These are phyloP conservation scores for Trichoderma gamsii DNA, from an alignment of 495 filamentous ascomycete genomes.

Conservation along the genomic window DNA sequence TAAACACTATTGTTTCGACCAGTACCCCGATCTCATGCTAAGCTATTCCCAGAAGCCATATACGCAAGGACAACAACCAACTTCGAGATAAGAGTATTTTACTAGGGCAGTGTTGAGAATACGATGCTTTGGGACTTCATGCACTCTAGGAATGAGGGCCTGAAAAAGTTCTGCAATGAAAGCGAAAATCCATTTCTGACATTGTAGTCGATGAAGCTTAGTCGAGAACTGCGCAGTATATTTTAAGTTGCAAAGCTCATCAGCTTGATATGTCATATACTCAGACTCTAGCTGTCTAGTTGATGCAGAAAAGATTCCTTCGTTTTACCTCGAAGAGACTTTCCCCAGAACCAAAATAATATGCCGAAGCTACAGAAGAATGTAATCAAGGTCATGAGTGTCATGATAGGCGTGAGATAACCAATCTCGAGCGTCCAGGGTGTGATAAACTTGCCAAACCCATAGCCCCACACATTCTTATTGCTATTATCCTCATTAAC, in stretches of 20 bases:
- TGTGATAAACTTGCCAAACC: conserved; percentile 45
- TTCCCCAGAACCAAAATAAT: conserved; percentile 52
- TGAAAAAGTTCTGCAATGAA: too few species aligned
- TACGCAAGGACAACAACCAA: too few species aligned
- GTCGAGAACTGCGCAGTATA: neutral
- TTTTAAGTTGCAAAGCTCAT: neutral
- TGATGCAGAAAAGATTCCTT: conserved; percentile 35
- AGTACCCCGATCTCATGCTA: too few species aligned
- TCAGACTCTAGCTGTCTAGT: neutral
- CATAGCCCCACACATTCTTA: conserved; percentile 51
- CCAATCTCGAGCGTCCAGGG: conserved; percentile 32
- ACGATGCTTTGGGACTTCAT: too few species aligned
- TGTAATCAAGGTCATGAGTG: conserved; percentile 47
- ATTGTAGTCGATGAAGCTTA: neutral
- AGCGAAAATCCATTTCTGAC: neutral
- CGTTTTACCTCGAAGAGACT: conserved; percentile 50
- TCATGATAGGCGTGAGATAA: conserved; percentile 27
- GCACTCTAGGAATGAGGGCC: too few species aligned
- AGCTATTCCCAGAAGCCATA: too few species aligned
- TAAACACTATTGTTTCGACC: neutral
- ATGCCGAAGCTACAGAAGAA: conserved; percentile 50
- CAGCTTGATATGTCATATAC: neutral
- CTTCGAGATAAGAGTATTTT: neutral
- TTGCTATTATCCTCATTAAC: conserved; percentile 23
- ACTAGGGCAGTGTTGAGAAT: too few species aligned